These are phyloP conservation scores for Oidium heveae DNA, from an alignment of 2,329 filamentous ascomycete species.

Conservation along the genomic window DNA sequence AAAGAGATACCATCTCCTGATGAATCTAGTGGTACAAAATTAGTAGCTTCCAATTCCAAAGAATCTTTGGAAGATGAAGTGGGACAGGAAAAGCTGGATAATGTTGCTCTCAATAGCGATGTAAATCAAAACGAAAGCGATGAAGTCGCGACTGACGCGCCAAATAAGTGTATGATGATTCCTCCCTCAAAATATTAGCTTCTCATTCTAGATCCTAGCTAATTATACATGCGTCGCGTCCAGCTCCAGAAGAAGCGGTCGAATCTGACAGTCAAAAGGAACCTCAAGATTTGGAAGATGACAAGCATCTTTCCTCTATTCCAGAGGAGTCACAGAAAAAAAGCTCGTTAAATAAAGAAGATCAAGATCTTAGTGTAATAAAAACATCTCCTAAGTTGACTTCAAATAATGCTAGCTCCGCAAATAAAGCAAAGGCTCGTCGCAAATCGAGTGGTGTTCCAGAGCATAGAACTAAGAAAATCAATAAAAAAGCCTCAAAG, in stretches of 20 bases:
- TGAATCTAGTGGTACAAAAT: no score
- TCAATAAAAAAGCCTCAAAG: constrained; percentile 67
- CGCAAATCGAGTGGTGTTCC: constrained; percentile 51
- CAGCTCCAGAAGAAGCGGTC: constrained; percentile 2
- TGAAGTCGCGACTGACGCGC: constrained; percentile 9
- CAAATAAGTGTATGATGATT: constrained; percentile 6
- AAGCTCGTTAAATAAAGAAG: constrained; percentile 11
- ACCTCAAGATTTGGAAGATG: background rate
- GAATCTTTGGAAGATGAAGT: constrained; percentile 3
- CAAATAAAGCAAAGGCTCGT: constrained; percentile 24
- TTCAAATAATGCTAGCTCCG: constrained; percentile 17
- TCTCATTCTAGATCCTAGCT: constrained; percentile 2
- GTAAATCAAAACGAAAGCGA: constrained; percentile 3
- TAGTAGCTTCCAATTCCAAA: constrained; percentile 7
- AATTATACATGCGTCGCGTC: constrained; percentile 5
- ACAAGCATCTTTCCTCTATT: background rate
- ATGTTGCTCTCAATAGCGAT: constrained; percentile 4
- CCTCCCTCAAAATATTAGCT: constrained; percentile 1
- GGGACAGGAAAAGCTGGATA: constrained; percentile 6
- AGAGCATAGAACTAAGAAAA: constrained; percentile 50
- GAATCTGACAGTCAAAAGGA: background rate
- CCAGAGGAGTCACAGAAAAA: constrained; percentile 7
- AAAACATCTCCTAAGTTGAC: constrained; percentile 13
- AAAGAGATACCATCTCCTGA: no score
- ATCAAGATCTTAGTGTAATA: constrained; percentile 7